phyloP scores from a whole-genome alignment of 208 protist species.

The Naegleria gruberi region DNA sequence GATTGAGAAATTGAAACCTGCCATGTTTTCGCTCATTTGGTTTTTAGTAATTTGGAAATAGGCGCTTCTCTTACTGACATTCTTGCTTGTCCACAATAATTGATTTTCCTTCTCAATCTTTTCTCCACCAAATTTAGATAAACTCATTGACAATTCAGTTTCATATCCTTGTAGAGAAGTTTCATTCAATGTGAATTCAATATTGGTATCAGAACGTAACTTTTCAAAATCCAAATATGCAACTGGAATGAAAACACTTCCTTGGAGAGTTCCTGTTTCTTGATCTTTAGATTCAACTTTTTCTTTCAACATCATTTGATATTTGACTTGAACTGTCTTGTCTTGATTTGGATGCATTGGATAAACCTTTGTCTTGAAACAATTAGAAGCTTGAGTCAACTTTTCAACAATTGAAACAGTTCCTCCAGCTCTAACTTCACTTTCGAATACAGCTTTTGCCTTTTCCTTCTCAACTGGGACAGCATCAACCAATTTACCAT shows the following conservation, averaged over 20 bases:
- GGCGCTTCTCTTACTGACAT: not conserved
- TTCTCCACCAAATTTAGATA: not conserved
- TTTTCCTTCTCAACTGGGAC: constrained; percentile 8
- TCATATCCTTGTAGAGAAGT: not conserved
- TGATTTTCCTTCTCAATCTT: not conserved
- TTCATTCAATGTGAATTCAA: not conserved
- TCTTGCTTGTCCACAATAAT: not conserved
- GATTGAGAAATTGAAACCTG: not conserved
- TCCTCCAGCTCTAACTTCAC: not conserved
- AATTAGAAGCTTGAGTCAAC: not conserved
- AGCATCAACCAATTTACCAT: not conserved
- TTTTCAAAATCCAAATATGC: not conserved
- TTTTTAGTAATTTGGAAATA: not conserved
- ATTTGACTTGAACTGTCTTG: not conserved
- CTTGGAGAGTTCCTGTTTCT: not conserved
- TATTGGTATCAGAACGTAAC: not conserved
- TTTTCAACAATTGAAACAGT: not conserved
- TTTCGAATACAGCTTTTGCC: not conserved
- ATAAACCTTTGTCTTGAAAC: not conserved
- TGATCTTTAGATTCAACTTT: not conserved
- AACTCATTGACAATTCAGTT: not conserved
- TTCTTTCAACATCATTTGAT: not conserved
- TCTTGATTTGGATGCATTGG: not conserved
- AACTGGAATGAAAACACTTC: not conserved
- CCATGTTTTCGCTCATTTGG: not conserved